Base-by-base conservation (phyloP, 1,284 basidiomycete species). In the Tilletia horrida region DNA sequence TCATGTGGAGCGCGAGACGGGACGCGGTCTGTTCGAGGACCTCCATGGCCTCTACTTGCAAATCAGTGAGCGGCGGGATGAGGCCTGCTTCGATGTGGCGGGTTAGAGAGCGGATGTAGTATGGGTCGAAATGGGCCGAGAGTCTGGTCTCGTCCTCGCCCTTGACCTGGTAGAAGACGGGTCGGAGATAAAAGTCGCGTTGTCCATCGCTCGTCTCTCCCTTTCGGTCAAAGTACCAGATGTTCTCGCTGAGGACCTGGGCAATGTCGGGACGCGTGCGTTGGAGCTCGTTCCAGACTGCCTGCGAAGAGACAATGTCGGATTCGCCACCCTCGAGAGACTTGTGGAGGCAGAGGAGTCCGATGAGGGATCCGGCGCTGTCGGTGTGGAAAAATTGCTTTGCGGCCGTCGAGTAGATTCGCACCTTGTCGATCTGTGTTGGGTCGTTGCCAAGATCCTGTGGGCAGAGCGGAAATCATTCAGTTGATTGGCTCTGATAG, bases 281-380 rank as follows among this genome's bases (percentile, higher is more conserved):
- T 72, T 84, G 83, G 0, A 85, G 72, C 7, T 80, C 78, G 74
- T 84, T 84, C 82, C 82, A 85, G 11, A 84, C 68, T 25, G 80
- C 69, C 68, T 85, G 84, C 1, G 82, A 76, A 0, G 82, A 83
- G 27, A 82, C 83, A 47, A 84, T 83, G 71, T 85, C 83, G 27
- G 73, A 76, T 67, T 84, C 84, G 55, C 84, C 84, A 1, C 84
- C 84, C 69, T 84, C 81, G 57, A 80, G 77, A 1, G 84, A 83
- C 59, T 79, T 80, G 74, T 83, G 81, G 14, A 85, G 80, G 63
- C 84, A 85, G 18, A 84, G 78, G 2, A 85, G 76, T 4, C 84
- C 84, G 64, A 84, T 82, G 21, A 84, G 76, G 31, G 83, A 83
- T 42, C 74, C 75, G 42, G 70, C 71, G 2, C 69, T 75, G 59